Evolutionary conservation across 2,329 filamentous ascomycete genomes (phyloP), one percentile per base, ranked within the genome.

Genomic region (Coniella vitis): DNA sequence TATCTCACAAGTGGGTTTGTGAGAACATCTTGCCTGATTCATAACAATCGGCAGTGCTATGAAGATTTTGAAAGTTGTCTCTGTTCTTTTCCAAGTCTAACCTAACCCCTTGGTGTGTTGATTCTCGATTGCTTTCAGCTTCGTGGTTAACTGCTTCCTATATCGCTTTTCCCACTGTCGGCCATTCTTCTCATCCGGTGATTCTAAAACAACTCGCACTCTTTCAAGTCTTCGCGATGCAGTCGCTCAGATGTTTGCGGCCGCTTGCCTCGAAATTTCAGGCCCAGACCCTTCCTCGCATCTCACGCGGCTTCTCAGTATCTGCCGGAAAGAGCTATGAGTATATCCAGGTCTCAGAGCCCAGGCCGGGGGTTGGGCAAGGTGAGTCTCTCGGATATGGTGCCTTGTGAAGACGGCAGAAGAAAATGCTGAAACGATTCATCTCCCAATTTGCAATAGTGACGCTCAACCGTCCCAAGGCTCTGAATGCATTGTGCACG

Each of bases 401-500:
- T 16, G 34, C 37, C 16, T 14, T 29, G 25, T 5, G 25, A 29
- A 10, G 10, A 29, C 10, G 10, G 25, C 25, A 29, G 25, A 29
- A 29, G 5, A 29, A n/a, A 29, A 29, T 10, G 25, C 25, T 29
- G 25, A 29, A 29, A 29, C 25, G 10, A 29, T 29, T 22, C 10
- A 20, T 38, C 9, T 31, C 25, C 32, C 16, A 36, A 22, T 29
- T 22, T 53, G 34, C 38, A 48, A 4, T 58, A 96, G 91, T 97
- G 62, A 93, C 90, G 13, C 75, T 98, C 56, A 89, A 94, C 76
- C 86, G 93, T 38, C 93, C 93, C 55, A 95, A 94, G 75, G 90
- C 91, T 38, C 83, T 95, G 62, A 98, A 98, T 67, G 93, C 93
- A 39, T 81, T 98, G 56, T 91, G 79, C 69, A 93, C 87, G 7